These are phyloP conservation scores for Tolypocladium cylindrosporum DNA, from an alignment of 2,329 filamentous ascomycete genomes.

Conservation along the genomic window DNA sequence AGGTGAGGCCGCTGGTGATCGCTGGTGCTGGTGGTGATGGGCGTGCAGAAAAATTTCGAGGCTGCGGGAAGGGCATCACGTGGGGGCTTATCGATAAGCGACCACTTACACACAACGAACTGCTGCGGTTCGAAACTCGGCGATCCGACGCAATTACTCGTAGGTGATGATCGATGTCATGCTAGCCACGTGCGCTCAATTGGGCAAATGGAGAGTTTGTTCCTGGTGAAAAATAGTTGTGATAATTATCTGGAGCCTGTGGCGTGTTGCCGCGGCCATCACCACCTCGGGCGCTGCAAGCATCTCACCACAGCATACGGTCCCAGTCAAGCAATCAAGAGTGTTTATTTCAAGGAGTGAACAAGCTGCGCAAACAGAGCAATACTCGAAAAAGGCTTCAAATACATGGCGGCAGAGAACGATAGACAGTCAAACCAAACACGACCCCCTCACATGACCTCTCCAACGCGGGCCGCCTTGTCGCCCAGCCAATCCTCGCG, in stretches of 20 bases:
- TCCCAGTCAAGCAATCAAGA: neutral
- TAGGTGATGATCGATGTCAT: no score
- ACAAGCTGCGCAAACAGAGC: neutral
- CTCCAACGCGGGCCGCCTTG: conserved; percentile 43
- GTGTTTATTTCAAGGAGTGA: neutral
- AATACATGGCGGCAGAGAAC: neutral
- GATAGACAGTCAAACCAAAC: neutral
- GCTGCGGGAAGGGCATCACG: conserved; percentile 7
- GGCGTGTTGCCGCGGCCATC: no score
- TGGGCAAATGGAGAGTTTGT: no score
- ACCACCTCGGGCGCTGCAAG: neutral
- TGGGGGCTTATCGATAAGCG: conserved; percentile 7
- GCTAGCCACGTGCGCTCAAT: no score
- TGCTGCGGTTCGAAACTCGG: no score
- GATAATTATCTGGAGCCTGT: no score
- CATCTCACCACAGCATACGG: neutral
- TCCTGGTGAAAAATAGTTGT: no score
- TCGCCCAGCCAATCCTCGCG: conserved; percentile 63
- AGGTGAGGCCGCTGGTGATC: neutral
- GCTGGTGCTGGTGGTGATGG: neutral
- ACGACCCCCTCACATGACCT: conserved; percentile 26
- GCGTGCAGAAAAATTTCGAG: conserved; percentile 1
- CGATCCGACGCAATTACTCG: no score
- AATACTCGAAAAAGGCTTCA: neutral
- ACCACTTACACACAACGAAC: no score